Evolutionary conservation across 2,329 filamentous ascomycete genomes (phyloP).

Genomic region (Aspergillus melleus): DNA sequence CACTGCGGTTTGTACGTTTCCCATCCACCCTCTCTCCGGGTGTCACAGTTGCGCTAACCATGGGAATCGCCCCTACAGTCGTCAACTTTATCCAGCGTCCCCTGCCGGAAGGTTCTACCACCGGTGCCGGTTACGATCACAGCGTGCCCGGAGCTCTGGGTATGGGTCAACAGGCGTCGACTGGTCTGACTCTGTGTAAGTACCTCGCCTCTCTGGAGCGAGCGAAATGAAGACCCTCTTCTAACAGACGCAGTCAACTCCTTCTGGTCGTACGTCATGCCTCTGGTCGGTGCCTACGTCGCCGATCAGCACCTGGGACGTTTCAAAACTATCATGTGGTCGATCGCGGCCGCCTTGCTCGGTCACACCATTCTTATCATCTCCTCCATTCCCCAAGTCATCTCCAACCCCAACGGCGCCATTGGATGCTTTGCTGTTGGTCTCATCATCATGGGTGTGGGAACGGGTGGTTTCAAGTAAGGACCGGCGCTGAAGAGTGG

Average conservation of each 20-base stretch:
- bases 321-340: conserved; percentile 69
- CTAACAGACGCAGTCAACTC: conserved; percentile 48
- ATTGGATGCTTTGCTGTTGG: conserved; percentile 65
- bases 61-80: conserved; percentile 32
- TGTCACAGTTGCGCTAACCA: neutral
- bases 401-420: conserved; percentile 57
- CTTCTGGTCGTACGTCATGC: conserved; percentile 64
- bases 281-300: conserved; percentile 58
- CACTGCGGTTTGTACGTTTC: conserved; percentile 59
- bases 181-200: conserved; percentile 50
- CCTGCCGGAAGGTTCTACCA: conserved; percentile 55
- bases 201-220: neutral
- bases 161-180: conserved; percentile 59
- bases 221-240: conserved; percentile 1
- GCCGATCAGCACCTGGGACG: conserved; percentile 71
- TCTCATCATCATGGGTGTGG: conserved; percentile 69
- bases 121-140: conserved; percentile 42
- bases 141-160: conserved; percentile 54
- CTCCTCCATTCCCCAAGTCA: conserved; percentile 63
- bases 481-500: neutral
- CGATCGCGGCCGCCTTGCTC: conserved; percentile 62
- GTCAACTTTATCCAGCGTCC: conserved; percentile 64
- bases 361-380: conserved; percentile 68
- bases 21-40: no score
- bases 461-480: conserved; percentile 75